These are phyloP conservation scores for Tetracladium setigerum DNA, from an alignment of 495 filamentous ascomycete species.

Conservation along the genomic window DNA sequence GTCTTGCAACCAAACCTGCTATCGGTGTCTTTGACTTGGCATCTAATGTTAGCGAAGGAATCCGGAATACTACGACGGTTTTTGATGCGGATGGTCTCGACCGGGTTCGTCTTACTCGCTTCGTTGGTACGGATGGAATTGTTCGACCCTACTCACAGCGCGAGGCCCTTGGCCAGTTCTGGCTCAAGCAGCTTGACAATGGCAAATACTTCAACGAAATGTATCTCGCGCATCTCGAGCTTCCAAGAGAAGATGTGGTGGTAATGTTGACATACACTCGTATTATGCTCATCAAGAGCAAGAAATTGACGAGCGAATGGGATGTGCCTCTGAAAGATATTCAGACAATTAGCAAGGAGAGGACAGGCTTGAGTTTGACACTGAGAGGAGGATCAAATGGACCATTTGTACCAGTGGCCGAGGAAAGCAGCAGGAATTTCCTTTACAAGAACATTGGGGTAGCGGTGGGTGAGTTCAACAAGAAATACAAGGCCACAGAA, in stretches of 20 bases:
- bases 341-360: constrained; percentile 93
- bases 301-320: constrained; percentile 84
- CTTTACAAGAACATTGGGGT: constrained; percentile 57
- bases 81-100: constrained; percentile 93
- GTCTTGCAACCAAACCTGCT: constrained; percentile 89
- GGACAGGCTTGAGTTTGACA: constrained; percentile 84
- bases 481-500: constrained; percentile 32
- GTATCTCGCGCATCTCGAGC: constrained; percentile 93
- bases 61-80: constrained; percentile 96
- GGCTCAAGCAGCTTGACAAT: constrained; percentile 95
- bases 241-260: constrained; percentile 82
- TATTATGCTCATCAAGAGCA: constrained; percentile 83
- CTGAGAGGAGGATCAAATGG: constrained; percentile 87
- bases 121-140: constrained; percentile 85
- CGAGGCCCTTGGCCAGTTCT: constrained; percentile 94
- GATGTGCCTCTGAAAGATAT: constrained; percentile 92
- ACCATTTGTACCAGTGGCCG: constrained; percentile 87
- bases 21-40: constrained; percentile 96
- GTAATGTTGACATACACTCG: constrained; percentile 90
- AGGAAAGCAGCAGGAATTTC: constrained; percentile 84
- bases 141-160: constrained; percentile 93
- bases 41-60: constrained; percentile 91
- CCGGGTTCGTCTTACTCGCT: constrained; percentile 83
- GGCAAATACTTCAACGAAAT: constrained; percentile 96
- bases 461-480: constrained; percentile 51